Percentiles rank a stretch among this genome's conserved stretches.
phyloP scores from a whole-genome alignment of 345 rosid genomes.

The Pistacia integerrima region DNA sequence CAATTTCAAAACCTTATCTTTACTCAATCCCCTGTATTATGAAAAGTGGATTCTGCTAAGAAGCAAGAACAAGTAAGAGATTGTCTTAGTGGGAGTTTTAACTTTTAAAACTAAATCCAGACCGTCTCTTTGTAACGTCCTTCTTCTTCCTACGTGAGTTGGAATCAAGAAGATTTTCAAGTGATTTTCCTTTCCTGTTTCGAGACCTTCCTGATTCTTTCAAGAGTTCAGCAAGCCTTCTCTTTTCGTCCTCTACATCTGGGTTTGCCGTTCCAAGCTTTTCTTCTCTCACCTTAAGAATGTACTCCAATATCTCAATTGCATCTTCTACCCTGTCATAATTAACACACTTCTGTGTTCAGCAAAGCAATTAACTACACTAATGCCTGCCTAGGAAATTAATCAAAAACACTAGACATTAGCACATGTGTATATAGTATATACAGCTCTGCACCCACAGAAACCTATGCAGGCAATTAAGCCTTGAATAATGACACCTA shows the following conservation, averaged over 20 bases:
- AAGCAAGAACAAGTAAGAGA: not conserved
- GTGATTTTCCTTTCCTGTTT: constrained; percentile 49
- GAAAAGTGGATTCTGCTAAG: not conserved
- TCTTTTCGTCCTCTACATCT: constrained; percentile 51
- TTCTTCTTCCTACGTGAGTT: constrained; percentile 17
- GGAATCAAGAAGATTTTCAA: constrained; percentile 45
- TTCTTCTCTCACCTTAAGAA: constrained; percentile 58
- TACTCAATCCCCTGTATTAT: not conserved
- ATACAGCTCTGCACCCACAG: too few relatives aligned
- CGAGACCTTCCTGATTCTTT: constrained; percentile 55
- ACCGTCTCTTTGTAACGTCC: constrained; percentile 20
- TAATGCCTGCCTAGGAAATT: not conserved
- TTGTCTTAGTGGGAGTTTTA: not conserved
- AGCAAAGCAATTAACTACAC: not conserved
- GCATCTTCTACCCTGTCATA: constrained; percentile 55
- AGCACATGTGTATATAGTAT: not conserved
- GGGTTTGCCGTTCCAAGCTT: constrained; percentile 59
- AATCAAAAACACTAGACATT: not conserved
- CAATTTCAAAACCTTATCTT: not conserved
- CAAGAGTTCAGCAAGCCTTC: constrained; percentile 52
- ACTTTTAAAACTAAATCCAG: constrained; percentile 21
- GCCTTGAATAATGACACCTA: not conserved
- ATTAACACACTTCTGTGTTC: constrained; percentile 1
- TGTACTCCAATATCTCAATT: constrained; percentile 55
- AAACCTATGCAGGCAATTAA: not conserved